phyloP scores from a whole-genome alignment of 2,329 filamentous ascomycete genomes.

The Colletotrichum viniferum region DNA sequence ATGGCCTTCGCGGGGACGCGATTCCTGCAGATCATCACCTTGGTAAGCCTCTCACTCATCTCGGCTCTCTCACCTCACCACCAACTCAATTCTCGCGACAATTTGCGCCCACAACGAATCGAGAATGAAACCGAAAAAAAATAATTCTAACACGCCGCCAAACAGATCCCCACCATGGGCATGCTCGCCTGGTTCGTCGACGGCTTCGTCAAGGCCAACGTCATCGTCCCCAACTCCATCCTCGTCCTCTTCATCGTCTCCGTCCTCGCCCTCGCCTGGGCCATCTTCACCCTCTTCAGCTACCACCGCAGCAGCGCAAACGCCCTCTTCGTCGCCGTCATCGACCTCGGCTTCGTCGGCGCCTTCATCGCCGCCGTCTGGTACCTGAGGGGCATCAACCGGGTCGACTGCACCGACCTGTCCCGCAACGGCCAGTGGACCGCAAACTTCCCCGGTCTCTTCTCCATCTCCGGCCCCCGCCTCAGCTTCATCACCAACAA shows the following conservation, averaged over 20 bases:
- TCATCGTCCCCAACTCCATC: conserved; percentile 65
- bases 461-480: conserved; percentile 54
- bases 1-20: conserved; percentile 68
- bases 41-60: conserved; percentile 51
- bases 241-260: conserved; percentile 72
- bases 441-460: conserved; percentile 66
- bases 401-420: conserved; percentile 72
- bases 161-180: conserved; percentile 67
- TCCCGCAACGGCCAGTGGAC: conserved; percentile 52
- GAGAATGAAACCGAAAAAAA: not conserved
- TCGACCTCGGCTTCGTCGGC: conserved; percentile 67
- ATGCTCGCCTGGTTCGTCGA: conserved; percentile 72
- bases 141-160: not conserved
- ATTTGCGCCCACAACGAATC: not conserved
- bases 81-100: not conserved
- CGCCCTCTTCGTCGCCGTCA: conserved; percentile 62
- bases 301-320: conserved; percentile 68
- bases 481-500: conserved; percentile 68
- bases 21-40: conserved; percentile 64
- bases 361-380: conserved; percentile 68
- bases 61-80: not conserved
- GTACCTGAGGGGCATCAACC: conserved; percentile 61
- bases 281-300: conserved; percentile 67
- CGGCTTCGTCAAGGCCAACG: conserved; percentile 59
- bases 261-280: conserved; percentile 67